Base-by-base conservation (phyloP, 768 basidiomycete species). In the Leccinum uliginosum region DNA sequence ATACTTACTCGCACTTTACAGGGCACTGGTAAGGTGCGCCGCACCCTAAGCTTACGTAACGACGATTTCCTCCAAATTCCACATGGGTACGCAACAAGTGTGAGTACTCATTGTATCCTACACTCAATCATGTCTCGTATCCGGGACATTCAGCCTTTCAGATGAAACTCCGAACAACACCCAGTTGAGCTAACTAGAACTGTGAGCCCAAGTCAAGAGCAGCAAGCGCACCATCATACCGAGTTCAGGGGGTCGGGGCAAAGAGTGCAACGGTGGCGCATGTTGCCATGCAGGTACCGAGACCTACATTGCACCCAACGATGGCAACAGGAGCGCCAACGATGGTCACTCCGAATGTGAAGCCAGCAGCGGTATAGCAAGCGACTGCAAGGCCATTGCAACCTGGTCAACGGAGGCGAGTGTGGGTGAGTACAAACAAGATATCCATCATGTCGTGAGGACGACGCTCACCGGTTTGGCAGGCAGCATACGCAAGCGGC, bases 21-120 rank as follows among this genome's bases (percentile, higher is more conserved):
- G 84, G 87, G 3, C 60, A n/a, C n/a, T n/a, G 62, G 63, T 87
- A 88, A 0, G 83, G 86, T 79, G 57, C 78, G 83, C 51, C 1
- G 27, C 8, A 27, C 34, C 34, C 15, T 3, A 35, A 35, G 15
- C 15, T 35, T 35, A 35, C 35, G 3, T 35, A 4, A 3, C 5
- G 1, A 35, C 17, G 34, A 4, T 35, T 35, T n/a, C 38, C 2
- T 40, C 38, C 38, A 6, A 19, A 11, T 30, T 30, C 29, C 29
- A 30, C 29, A 40, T 40, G 38, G 38, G 38, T 40, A 40, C 38
- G 0, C 19, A 40, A n/a, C 10, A 40, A 9, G 9, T 7, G 35
- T n/a, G 19, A 40, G 38, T 40, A 40, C 38, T 40, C 38, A 40
- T 40, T 9, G 0, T 17, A 19, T 40, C 38, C 0, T 40, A 40